phyloP scores from a whole-genome alignment of 352 stramenopile species.

The Globisporangium barbulae region DNA sequence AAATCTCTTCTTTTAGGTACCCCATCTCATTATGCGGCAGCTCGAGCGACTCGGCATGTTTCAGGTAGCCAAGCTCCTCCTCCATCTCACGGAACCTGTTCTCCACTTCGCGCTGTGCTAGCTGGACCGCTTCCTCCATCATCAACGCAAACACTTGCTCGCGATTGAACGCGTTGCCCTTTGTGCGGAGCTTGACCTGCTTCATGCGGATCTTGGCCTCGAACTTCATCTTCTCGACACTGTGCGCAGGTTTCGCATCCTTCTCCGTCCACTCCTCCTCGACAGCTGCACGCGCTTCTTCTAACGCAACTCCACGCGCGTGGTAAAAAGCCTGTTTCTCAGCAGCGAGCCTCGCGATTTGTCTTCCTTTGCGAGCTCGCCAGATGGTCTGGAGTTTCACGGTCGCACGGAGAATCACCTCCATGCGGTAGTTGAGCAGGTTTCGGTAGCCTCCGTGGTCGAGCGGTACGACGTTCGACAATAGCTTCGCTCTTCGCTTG shows the following conservation, averaged over 20 bases:
- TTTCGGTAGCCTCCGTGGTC: slow-evolving; percentile 89
- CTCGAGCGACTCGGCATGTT: slow-evolving; percentile 35
- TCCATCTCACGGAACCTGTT: slow-evolving; percentile 87
- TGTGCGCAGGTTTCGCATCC: slow-evolving; percentile 66
- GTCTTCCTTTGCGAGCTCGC: slow-evolving; percentile 67
- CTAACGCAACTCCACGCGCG: slow-evolving; percentile 70
- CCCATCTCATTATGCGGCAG: slow-evolving; percentile 45
- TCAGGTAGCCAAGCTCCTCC: slow-evolving; percentile 73
- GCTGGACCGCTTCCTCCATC: slow-evolving; percentile 81
- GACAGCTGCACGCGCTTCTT: slow-evolving; percentile 49
- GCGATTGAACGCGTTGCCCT: slow-evolving; percentile 70
- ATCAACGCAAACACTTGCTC: slow-evolving; percentile 81
- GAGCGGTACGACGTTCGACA: slow-evolving; percentile 87
- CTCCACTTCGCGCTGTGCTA: slow-evolving; percentile 74
- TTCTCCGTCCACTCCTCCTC: slow-evolving; percentile 74
- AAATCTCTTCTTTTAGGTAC: slow-evolving; percentile 65
- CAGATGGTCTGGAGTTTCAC: slow-evolving; percentile 84
- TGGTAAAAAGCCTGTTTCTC: slow-evolving; percentile 91
- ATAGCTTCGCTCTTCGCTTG: slow-evolving; percentile 54
- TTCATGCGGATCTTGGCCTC: slow-evolving; percentile 92
- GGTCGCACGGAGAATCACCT: slow-evolving; percentile 62
- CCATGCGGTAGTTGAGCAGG: slow-evolving; percentile 70
- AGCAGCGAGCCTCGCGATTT: slow-evolving; percentile 60
- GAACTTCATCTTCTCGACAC: slow-evolving; percentile 91
- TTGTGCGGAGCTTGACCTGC: slow-evolving; percentile 88